Conservation (phyloP, 2,329 filamentous ascomycete species). For the Ophioceras dolichostomum region DNA sequence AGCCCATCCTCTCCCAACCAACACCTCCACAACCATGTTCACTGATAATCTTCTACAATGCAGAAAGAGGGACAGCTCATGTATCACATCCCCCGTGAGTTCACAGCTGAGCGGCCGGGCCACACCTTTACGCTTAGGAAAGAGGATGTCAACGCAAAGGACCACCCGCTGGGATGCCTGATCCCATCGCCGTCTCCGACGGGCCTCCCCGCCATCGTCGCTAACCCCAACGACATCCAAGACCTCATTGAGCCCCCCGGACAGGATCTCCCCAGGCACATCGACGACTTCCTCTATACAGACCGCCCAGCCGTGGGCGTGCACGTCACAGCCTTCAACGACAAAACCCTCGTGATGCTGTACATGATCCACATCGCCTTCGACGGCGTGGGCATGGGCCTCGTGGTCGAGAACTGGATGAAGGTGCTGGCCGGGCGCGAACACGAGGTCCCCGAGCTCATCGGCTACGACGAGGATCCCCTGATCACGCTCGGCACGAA, state of each 20-base stretch:
- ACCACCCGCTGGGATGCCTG: conserved; percentile 19
- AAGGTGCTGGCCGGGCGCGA: conserved; percentile 22
- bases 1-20: no score
- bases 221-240: conserved; percentile 14
- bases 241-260: conserved; percentile 11
- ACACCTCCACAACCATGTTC: no score
- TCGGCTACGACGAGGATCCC: conserved; percentile 16
- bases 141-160: conserved; percentile 17
- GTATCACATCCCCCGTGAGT: conserved; percentile 24
- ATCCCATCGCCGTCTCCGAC: conserved; percentile 14
- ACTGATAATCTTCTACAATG: no score
- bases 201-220: conserved; percentile 13
- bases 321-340: conserved; percentile 27
- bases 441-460: conserved; percentile 18
- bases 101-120: conserved; percentile 19
- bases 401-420: conserved; percentile 27
- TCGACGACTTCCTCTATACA: conserved; percentile 21
- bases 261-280: background rate
- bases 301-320: conserved; percentile 28
- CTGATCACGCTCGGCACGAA: conserved; percentile 11
- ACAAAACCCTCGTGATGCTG: conserved; percentile 28
- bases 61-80: conserved; percentile 1
- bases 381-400: conserved; percentile 26
- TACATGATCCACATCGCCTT: conserved; percentile 27
- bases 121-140: conserved; percentile 20